Evolutionary conservation across 176 grass and related monocot species (phyloP).

Genomic region (Aegilops longissima): DNA sequence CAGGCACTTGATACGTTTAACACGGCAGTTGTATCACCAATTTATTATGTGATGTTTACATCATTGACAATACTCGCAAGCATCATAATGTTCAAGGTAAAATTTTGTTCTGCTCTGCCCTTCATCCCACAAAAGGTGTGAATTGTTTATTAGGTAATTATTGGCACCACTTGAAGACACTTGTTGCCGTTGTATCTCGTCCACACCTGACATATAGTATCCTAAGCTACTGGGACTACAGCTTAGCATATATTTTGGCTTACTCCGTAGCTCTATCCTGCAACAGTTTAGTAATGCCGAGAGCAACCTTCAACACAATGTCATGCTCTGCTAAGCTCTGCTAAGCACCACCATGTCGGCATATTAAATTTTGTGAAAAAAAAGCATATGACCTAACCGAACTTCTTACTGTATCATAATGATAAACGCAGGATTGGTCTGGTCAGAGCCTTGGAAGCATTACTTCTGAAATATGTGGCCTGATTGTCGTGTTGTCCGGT

Average conservation of each 20-base stretch:
- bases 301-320: neutral
- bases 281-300: neutral
- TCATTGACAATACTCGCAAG: slow-evolving; percentile 92
- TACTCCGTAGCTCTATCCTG: neutral
- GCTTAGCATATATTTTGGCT: neutral
- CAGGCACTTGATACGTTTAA: slow-evolving; percentile 97
- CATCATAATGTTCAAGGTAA: slow-evolving; percentile 99
- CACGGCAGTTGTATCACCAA: slow-evolving; percentile 96
- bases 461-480: slow-evolving; percentile 89
- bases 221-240: neutral
- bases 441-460: slow-evolving; percentile 84
- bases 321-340: neutral
- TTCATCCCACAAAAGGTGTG: neutral
- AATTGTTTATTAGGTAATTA: neutral
- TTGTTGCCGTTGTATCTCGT: neutral
- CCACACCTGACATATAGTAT: neutral
- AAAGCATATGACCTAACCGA: neutral
- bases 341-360: neutral
- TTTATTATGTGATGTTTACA: slow-evolving; percentile 99
- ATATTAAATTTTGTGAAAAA: neutral
- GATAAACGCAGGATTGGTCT: slow-evolving; percentile 78
- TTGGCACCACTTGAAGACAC: neutral
- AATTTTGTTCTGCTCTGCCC: neutral
- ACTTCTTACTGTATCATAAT: neutral
- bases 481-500: slow-evolving; percentile 85